Percentiles rank a stretch among this genome's conserved stretches.
These are phyloP conservation scores for Lactarius pseudohatsudake DNA, from an alignment of 768 basidiomycete species.

Conservation along the genomic window DNA sequence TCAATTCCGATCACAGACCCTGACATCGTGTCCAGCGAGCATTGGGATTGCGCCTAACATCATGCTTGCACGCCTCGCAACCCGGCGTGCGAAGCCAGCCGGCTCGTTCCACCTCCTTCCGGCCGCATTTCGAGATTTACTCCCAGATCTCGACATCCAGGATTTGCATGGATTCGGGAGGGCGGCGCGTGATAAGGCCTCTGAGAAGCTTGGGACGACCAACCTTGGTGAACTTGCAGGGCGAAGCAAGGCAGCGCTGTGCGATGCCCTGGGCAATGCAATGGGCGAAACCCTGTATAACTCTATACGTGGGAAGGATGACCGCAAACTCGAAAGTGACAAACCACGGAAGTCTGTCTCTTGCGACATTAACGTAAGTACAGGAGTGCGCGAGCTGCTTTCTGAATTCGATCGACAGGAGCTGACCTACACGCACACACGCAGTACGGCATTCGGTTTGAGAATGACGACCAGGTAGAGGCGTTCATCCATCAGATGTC, in stretches of 20 bases:
- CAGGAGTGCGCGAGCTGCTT: conserved; percentile 25
- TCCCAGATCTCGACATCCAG: conserved; percentile 70
- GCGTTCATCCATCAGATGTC: conserved; percentile 76
- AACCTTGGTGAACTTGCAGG: conserved; percentile 66
- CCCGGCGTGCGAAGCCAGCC: conserved; percentile 88
- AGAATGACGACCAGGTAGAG: conserved; percentile 77
- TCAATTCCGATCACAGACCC: conserved; percentile 7
- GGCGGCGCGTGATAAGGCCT: conserved; percentile 72
- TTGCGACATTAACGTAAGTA: conserved; percentile 88
- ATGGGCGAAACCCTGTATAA: conserved; percentile 87
- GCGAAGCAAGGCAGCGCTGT: conserved; percentile 63
- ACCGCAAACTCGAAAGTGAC: conserved; percentile 74
- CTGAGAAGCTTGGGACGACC: conserved; percentile 72
- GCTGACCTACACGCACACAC: conserved; percentile 10
- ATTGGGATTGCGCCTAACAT: conserved; percentile 93
- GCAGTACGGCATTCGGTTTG: conserved; percentile 95
- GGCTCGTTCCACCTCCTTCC: conserved; percentile 73
- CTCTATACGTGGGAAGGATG: conserved; percentile 81
- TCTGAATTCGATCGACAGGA: conserved; percentile 16
- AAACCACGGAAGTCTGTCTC: conserved; percentile 89
- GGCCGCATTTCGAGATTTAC: conserved; percentile 50
- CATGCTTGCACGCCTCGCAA: conserved; percentile 89
- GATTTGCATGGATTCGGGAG: conserved; percentile 88
- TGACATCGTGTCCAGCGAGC: conserved; percentile 55
- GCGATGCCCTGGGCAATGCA: conserved; percentile 71